Base-by-base conservation (phyloP, 768 basidiomycete species). In the Calocybe cyanea region DNA sequence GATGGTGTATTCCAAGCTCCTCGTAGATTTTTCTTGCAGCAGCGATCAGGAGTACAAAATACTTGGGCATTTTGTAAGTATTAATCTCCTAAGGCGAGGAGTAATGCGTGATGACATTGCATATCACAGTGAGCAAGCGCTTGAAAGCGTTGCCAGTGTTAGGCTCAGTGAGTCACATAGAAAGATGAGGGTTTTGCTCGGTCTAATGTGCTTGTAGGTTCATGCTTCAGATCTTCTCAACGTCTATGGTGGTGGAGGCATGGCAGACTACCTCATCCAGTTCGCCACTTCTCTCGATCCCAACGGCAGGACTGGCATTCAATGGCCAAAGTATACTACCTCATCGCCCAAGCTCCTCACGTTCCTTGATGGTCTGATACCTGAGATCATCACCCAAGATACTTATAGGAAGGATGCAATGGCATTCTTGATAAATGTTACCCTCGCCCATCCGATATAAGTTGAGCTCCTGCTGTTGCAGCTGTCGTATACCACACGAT, bases 1-100 rank as follows among this genome's bases (percentile, higher is more conserved):
- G 80, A 82, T 40, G 58, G 55, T 7, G 63, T 70, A 1, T 79
- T 80, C 58, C 74, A 78, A 24, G 77, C 66, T 0, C 76, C 78
- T 13, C 65, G 77, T 17, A 63, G 75, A 13, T 71, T 73, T 53
- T 72, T 81, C 51, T 54, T 80, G 20, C 55, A 73, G 36, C 48
- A 64, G 13, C 55, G 56, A 4, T 63, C 72, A 0, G 65, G 64
- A 0, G 67, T 67, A 45, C 72, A 76, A 51, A 63, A 65, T 4
- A 65, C 64, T 1, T 79, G 75, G 73, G 56, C 61, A 0, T 77
- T 66, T 56, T 34, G 72, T 73, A 32, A 42, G 71, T 61, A 3
- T 38, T 11, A 10, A 28, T 28, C 11, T 5, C 11, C 5, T 11
- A 5, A 28, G 25, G 25, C 11, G 5, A 28, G 25, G 11, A 24